phyloP scores from a whole-genome alignment of 202 grass and related monocot species.

The Bolboschoenoplectus hybrid region DNA sequence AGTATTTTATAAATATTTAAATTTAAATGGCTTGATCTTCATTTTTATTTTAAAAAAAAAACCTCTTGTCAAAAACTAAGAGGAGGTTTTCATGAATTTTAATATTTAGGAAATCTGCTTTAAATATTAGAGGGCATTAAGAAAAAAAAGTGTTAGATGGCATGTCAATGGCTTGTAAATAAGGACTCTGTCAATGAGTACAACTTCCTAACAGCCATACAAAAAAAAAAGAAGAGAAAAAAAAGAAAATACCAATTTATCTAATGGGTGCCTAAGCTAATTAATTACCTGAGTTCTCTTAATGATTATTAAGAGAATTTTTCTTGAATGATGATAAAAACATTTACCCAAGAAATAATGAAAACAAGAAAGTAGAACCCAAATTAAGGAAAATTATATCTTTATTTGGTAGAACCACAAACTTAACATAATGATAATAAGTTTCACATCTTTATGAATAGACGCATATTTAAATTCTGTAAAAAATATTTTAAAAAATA shows the following conservation, averaged over 20 bases:
- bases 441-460: no score
- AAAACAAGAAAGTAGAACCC: not conserved
- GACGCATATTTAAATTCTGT: no score
- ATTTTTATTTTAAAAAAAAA: no score
- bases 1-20: no score
- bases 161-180: not conserved
- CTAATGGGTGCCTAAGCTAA: no score
- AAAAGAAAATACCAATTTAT: not conserved
- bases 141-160: not conserved
- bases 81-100: not conserved
- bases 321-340: not conserved
- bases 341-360: not conserved
- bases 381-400: not conserved
- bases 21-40: no score
- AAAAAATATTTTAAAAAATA: no score
- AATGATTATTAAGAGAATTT: not conserved
- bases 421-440: no score
- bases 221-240: not conserved
- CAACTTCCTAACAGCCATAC: not conserved
- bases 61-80: no score
- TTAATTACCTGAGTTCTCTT: no score
- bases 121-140: not conserved
- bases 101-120: not conserved
- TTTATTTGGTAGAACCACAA: no score
- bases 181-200: not conserved